These are phyloP conservation scores for Colletotrichum sp. DNA, from an alignment of 2,329 filamentous ascomycete genomes.

Conservation along the genomic window DNA sequence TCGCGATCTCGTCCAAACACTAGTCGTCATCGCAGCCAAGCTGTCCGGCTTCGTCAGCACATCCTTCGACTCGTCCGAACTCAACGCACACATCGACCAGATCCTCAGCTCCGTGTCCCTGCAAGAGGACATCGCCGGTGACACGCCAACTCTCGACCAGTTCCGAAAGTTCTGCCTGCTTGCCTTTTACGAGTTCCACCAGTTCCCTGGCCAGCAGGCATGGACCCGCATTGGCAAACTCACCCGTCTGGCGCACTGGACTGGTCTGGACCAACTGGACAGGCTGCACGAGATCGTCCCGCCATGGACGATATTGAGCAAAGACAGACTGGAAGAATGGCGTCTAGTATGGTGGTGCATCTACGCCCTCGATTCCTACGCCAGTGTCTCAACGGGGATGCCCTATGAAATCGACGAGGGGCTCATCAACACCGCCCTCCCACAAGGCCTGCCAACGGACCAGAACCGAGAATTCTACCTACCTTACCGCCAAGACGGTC, in stretches of 20 bases:
- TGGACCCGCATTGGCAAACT: slow-evolving; percentile 21
- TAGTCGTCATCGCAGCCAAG: slow-evolving; percentile 11
- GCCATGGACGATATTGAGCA: background rate
- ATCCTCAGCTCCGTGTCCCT: background rate
- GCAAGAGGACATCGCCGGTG: background rate
- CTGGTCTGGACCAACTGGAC: background rate
- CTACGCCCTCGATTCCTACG: slow-evolving; percentile 22
- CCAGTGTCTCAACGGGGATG: slow-evolving; percentile 17
- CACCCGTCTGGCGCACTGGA: background rate
- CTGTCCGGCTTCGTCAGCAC: background rate
- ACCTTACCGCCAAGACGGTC: background rate
- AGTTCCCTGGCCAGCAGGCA: slow-evolving; percentile 23
- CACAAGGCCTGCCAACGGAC: background rate
- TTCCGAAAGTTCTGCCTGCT: slow-evolving; percentile 18
- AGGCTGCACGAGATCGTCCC: background rate
- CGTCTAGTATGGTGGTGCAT: slow-evolving; percentile 24
- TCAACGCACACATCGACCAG: background rate
- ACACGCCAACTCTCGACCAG: slow-evolving; percentile 12
- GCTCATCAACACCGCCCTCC: background rate
- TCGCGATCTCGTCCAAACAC: background rate
- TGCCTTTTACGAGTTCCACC: slow-evolving; percentile 22
- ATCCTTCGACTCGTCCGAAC: background rate
- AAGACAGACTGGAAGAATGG: slow-evolving; percentile 13
- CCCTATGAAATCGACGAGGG: slow-evolving; percentile 5
- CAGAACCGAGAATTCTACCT: background rate